Base-by-base conservation (phyloP, 352 stramenopile species). In the Phytophthora pinifolia region DNA sequence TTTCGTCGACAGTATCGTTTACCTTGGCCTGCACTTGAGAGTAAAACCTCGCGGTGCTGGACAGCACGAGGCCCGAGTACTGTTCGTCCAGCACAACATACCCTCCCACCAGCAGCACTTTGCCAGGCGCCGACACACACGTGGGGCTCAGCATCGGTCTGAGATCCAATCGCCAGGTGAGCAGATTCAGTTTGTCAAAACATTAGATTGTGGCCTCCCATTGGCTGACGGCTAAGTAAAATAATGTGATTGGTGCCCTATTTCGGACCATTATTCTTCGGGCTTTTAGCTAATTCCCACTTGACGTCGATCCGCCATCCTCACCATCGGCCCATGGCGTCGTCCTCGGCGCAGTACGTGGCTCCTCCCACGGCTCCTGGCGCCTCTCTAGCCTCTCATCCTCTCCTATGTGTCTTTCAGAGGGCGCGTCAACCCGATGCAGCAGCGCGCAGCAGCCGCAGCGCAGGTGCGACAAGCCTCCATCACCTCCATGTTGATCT, bases 41-140 rank as follows among this genome's bases (percentile, higher is more conserved):
- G 70, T 98, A 87, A 68, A 99, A 98, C 37, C 95, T 82, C 30
- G 96, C 92, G 7, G 92, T 96, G 10, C 85, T 89, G 6, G 91
- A 86, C 17, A 99, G 46, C 34, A 98, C 94, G 0, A 98, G 66
- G 0, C 95, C 96, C 6, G 76, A 52, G 69, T 97, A 96, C 4
- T 79, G 62, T 17, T 86, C 78, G 57, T 99, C 89, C 25, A 99
- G 76, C 25, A 99, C 89, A 10, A 98, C 67, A 70, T 99, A 99
- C 1, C 96, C 96, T 31, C 96, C 96, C 7, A 91, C 95, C 37
- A 99, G 66, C 31, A 99, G 75, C 44, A 98, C 89, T 68, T 99
- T 99, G n/a, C 96, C 96, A 6, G 96, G 96, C 33, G 91, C 93
- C 35, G 94, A 98, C 35, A 98, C 91, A 48, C 81, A 62, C 39